Evolutionary conservation across 1,284 basidiomycete genomes (phyloP).

Genomic region (Volvariella surrecta): DNA sequence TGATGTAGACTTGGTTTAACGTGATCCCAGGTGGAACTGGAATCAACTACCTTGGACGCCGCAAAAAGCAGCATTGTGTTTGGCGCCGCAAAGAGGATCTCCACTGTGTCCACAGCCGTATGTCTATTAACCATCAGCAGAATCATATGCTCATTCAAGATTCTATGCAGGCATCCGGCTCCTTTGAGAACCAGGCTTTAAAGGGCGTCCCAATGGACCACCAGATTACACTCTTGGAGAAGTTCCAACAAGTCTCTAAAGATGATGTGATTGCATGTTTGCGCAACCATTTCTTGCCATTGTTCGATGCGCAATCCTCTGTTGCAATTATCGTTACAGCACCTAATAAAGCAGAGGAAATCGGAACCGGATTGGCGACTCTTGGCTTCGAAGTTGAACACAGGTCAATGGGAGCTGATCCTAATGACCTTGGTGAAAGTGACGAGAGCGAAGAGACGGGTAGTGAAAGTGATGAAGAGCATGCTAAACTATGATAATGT

Average conservation of each 20-base stretch:
- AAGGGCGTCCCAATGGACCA: slow-evolving; percentile 72
- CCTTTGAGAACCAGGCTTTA: slow-evolving; percentile 83
- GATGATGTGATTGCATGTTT: slow-evolving; percentile 69
- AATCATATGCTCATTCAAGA: slow-evolving; percentile 4
- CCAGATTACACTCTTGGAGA: slow-evolving; percentile 68
- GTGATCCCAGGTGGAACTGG: slow-evolving; percentile 63
- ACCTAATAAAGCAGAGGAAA: slow-evolving; percentile 72
- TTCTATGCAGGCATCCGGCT: slow-evolving; percentile 53
- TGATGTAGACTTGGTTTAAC: slow-evolving; percentile 6
- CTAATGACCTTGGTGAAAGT: slow-evolving; percentile 34
- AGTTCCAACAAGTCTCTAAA: slow-evolving; percentile 73
- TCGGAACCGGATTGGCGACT: slow-evolving; percentile 53
- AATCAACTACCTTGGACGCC: slow-evolving; percentile 80
- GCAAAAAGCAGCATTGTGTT: slow-evolving; percentile 92
- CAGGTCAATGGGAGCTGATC: slow-evolving; percentile 61
- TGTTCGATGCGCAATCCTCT: slow-evolving; percentile 77
- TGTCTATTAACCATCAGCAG: slow-evolving; percentile 16
- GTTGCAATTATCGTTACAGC: slow-evolving; percentile 80
- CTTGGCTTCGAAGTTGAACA: slow-evolving; percentile 78
- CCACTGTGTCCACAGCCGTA: slow-evolving; percentile 82
- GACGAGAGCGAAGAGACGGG: slow-evolving; percentile 23
- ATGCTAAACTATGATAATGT: background rate
- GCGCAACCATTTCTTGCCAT: slow-evolving; percentile 73
- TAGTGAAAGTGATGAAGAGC: slow-evolving; percentile 21
- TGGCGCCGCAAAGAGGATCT: slow-evolving; percentile 71